Evolutionary conservation across 1,284 basidiomycete genomes (phyloP).

Genomic region (Ganoderma resinaceum): DNA sequence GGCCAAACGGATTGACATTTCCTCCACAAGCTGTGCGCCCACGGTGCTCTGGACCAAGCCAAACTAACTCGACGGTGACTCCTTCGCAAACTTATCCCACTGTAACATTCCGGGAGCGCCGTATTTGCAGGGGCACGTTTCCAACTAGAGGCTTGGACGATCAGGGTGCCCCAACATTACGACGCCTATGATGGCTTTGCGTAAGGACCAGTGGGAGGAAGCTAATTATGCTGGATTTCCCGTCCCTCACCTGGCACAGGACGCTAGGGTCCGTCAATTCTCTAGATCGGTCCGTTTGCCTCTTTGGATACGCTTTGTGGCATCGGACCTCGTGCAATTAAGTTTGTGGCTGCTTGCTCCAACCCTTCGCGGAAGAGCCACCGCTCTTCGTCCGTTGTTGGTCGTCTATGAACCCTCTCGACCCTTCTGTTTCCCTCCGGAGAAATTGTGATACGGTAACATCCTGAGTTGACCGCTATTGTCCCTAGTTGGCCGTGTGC

Average conservation of each 20-base stretch:
- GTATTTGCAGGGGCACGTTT: background rate
- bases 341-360: constrained; percentile 11
- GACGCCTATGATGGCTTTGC: constrained; percentile 1
- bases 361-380: background rate
- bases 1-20: constrained; percentile 1
- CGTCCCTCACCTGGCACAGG: constrained; percentile 1
- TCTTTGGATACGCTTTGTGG: constrained; percentile 14
- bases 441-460: constrained; percentile 5
- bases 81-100: constrained; percentile 7
- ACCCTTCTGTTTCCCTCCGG: background rate
- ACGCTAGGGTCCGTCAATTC: background rate
- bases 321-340: constrained; percentile 8
- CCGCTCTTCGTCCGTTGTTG: background rate
- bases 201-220: background rate
- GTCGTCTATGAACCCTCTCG: constrained; percentile 9
- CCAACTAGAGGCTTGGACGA: background rate
- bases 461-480: constrained; percentile 1
- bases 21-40: constrained; percentile 12
- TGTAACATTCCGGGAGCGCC: background rate
- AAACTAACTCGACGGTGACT: constrained; percentile 4
- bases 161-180: constrained; percentile 3
- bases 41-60: constrained; percentile 17
- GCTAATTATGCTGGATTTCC: constrained; percentile 3
- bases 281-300: background rate
- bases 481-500: constrained; percentile 3